phyloP scores from a whole-genome alignment of 1,284 basidiomycete genomes.

The Sanguinoderma infundibulare region DNA sequence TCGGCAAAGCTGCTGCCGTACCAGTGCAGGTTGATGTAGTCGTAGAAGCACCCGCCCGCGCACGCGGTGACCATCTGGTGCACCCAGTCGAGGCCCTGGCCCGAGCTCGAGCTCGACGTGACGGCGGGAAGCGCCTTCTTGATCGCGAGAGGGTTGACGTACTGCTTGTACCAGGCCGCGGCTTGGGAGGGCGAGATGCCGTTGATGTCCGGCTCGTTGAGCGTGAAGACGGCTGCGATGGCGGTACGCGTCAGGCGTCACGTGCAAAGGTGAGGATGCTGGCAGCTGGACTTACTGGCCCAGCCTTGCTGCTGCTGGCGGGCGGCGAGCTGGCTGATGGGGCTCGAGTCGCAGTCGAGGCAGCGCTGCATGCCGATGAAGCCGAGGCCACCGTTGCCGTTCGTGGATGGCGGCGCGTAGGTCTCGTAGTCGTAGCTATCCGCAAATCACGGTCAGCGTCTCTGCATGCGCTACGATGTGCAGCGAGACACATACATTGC shows the following conservation, averaged over 20 bases:
- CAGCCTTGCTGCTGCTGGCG: conserved; percentile 1
- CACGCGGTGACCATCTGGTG: conserved; percentile 1
- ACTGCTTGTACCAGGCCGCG: neutral
- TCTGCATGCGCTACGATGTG: no score
- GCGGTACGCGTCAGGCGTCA: neutral
- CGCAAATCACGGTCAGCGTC: neutral
- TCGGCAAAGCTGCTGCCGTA: neutral
- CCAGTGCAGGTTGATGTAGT: conserved; percentile 4
- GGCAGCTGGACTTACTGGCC: neutral
- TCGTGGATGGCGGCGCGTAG: neutral
- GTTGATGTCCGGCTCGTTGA: conserved; percentile 1
- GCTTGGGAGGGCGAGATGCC: conserved; percentile 1
- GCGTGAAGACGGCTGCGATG: neutral
- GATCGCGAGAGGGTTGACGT: neutral
- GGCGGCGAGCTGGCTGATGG: conserved; percentile 1
- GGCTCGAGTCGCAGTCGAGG: conserved; percentile 1
- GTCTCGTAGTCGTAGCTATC: conserved; percentile 1
- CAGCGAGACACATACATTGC: neutral
- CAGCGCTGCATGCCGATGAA: conserved; percentile 5
- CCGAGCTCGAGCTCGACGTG: neutral
- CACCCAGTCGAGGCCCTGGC: conserved; percentile 1
- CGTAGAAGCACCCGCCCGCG: neutral
- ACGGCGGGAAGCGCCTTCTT: conserved; percentile 1
- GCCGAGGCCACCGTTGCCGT: neutral
- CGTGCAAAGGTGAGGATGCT: neutral